Evolutionary conservation across 2,329 filamentous ascomycete genomes (phyloP).

Genomic region (Aureobasidium leucospermi): DNA sequence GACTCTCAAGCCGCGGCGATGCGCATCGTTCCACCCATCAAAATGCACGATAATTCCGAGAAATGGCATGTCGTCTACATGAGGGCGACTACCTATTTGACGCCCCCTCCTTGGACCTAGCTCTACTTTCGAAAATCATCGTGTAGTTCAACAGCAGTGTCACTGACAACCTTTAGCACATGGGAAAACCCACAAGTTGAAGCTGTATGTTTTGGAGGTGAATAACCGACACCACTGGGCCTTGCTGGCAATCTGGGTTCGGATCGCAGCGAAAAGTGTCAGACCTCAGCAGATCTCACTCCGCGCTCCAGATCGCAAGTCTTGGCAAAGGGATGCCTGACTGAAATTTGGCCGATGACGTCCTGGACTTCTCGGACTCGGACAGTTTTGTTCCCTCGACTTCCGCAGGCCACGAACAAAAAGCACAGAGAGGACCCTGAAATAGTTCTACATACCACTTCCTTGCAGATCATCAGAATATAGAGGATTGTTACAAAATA

Average conservation of each 20-base stretch:
- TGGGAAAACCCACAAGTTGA: too few species aligned
- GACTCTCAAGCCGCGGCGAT: too few species aligned
- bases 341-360: not conserved
- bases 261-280: conserved; percentile 2
- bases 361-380: not conserved
- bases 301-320: not conserved
- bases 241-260: not conserved
- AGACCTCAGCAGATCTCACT: not conserved
- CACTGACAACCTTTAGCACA: too few species aligned
- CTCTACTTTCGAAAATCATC: too few species aligned
- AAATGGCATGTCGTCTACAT: too few species aligned
- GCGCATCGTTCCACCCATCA: too few species aligned
- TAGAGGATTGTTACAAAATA: too few species aligned
- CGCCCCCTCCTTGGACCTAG: too few species aligned
- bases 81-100: too few species aligned
- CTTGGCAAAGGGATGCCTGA: conserved; percentile 4
- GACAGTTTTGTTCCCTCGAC: not conserved
- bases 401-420: not conserved
- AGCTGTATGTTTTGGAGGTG: not conserved
- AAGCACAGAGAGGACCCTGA: not conserved
- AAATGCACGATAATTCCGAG: too few species aligned
- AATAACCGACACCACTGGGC: not conserved
- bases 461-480: not conserved
- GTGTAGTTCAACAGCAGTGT: too few species aligned
- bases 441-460: not conserved